A percentile compares a stretch with the other conserved stretches of the same genome.
phyloP scores from a whole-genome alignment of 2,329 filamentous ascomycete genomes.

The Hypoxylon sp. region DNA sequence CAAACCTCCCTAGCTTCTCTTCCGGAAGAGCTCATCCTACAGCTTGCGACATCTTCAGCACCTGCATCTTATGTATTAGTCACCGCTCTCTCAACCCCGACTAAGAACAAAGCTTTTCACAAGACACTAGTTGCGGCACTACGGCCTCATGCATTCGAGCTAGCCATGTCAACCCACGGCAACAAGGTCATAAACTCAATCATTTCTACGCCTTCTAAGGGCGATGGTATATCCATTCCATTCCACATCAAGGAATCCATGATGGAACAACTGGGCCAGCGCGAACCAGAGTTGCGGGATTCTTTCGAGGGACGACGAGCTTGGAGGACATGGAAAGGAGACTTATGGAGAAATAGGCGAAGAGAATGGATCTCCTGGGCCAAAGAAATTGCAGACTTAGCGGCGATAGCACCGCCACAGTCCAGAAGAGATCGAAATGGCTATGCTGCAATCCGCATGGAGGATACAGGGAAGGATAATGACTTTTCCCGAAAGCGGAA shows the following conservation, averaged over 20 bases:
- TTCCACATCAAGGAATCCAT: constrained; percentile 69
- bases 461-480: background rate
- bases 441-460: constrained; percentile 6
- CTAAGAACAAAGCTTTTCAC: constrained; percentile 65
- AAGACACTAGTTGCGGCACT: constrained; percentile 65
- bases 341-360: constrained; percentile 65
- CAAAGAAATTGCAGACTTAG: constrained; percentile 59
- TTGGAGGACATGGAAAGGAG: constrained; percentile 69
- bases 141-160: constrained; percentile 57
- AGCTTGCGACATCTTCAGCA: constrained; percentile 70
- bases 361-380: constrained; percentile 69
- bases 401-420: constrained; percentile 21
- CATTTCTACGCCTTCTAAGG: constrained; percentile 62
- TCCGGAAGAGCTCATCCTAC: constrained; percentile 65
- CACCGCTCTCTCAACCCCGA: constrained; percentile 62
- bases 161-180: constrained; percentile 64
- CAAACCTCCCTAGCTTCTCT: constrained; percentile 77
- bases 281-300: constrained; percentile 63
- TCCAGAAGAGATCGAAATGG: constrained; percentile 25
- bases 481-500: constrained; percentile 26
- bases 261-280: constrained; percentile 61
- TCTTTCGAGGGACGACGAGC: constrained; percentile 67
- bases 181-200: constrained; percentile 65
- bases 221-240: constrained; percentile 61
- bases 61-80: constrained; percentile 63